Conservation (phyloP, 2,329 filamentous ascomycete genomes). For the Colletotrichum falcatum region DNA sequence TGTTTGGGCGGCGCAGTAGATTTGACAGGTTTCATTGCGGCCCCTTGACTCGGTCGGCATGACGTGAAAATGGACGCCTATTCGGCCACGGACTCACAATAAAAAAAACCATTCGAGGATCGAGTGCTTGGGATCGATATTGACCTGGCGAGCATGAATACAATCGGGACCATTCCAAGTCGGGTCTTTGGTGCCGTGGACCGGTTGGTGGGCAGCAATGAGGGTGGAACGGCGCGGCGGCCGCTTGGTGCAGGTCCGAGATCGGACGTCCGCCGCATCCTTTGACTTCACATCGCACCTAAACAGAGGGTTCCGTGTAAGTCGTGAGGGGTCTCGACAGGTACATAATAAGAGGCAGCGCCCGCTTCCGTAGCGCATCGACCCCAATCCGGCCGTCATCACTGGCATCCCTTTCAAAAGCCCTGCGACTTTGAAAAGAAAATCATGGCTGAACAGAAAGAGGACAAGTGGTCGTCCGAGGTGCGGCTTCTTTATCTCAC, state of each 20-base stretch:
- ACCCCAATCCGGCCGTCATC: not conserved
- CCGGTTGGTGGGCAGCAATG: not conserved
- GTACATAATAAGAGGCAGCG: conserved; percentile 5
- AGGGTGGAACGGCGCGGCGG: conserved; percentile 12
- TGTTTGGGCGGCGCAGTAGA: not conserved
- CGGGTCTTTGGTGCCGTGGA: not conserved
- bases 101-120: conserved; percentile 11
- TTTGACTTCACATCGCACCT: conserved; percentile 36
- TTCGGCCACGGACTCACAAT: conserved; percentile 10
- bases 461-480: conserved; percentile 57
- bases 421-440: not conserved
- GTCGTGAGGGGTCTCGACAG: not conserved
- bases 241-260: conserved; percentile 37
- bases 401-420: not conserved
- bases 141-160: not conserved
- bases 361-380: not conserved
- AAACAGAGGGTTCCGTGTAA: conserved; percentile 29
- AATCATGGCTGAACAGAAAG: conserved; percentile 45
- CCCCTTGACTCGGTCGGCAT: not conserved
- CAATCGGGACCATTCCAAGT: not conserved
- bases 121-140: not conserved
- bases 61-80: not conserved
- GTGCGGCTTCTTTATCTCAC: conserved; percentile 40
- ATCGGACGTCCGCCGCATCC: conserved; percentile 33
- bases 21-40: not conserved